phyloP scores from a whole-genome alignment of 2,329 filamentous ascomycete species.

The Nothopassalora personata region DNA sequence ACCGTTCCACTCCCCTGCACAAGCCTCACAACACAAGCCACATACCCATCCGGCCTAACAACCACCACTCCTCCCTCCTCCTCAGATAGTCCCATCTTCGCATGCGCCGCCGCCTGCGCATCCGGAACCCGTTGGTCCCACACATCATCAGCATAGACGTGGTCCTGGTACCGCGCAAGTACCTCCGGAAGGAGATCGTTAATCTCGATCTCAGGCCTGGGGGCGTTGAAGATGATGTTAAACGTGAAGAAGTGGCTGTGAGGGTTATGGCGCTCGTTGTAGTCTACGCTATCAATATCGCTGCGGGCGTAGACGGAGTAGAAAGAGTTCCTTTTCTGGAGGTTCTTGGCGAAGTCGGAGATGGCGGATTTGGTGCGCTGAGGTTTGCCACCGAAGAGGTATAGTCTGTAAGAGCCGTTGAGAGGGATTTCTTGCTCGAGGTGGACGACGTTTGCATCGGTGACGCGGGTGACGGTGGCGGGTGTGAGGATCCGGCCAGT shows the following conservation, averaged over 20 bases:
- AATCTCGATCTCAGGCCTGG: conserved; percentile 67
- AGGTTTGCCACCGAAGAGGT: conserved; percentile 73
- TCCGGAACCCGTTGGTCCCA: conserved; percentile 65
- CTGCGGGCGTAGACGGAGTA: conserved; percentile 59
- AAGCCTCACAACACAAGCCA: conserved; percentile 68
- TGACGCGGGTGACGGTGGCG: conserved; percentile 76
- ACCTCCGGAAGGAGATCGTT: conserved; percentile 62
- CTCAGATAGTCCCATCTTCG: conserved; percentile 75
- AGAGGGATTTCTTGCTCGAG: conserved; percentile 84
- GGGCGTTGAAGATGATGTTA: conserved; percentile 66
- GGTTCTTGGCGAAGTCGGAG: conserved; percentile 60
- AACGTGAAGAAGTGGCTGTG: conserved; percentile 78
- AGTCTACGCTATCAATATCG: conserved; percentile 59
- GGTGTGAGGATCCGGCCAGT: conserved; percentile 73
- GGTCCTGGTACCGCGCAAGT: conserved; percentile 70
- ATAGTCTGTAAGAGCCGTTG: conserved; percentile 83
- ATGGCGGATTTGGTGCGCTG: conserved; percentile 58
- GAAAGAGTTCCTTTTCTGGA: conserved; percentile 66
- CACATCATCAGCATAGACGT: conserved; percentile 81
- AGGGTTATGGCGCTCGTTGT: conserved; percentile 79
- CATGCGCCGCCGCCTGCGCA: conserved; percentile 69
- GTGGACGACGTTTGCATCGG: conserved; percentile 84
- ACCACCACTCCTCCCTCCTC: conserved; percentile 74
- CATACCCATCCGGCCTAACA: conserved; percentile 80
- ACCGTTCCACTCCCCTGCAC: conserved; percentile 73